These are phyloP conservation scores for Naganishia antarctica DNA, from an alignment of 768 basidiomycete species.

Conservation along the genomic window DNA sequence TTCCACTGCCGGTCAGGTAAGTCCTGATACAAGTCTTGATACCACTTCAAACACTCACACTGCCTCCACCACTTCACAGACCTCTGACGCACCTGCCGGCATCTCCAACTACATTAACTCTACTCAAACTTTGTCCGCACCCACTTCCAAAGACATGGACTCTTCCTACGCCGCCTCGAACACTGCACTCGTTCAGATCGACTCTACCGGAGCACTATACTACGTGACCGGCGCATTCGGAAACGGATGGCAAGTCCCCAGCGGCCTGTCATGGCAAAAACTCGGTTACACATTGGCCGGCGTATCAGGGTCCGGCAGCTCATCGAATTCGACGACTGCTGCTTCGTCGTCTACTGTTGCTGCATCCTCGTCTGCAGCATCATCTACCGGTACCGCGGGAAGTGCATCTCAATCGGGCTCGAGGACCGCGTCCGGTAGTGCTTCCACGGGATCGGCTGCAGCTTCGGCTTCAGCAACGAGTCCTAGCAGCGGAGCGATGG, in stretches of 20 bases:
- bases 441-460: constrained; percentile 1
- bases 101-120: constrained; percentile 45
- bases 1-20: constrained; percentile 19
- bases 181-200: constrained; percentile 44
- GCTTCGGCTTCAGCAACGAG: background rate
- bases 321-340: constrained; percentile 23
- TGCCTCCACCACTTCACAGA: constrained; percentile 5
- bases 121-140: constrained; percentile 48
- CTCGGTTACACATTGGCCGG: constrained; percentile 43
- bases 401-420: background rate
- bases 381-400: constrained; percentile 19
- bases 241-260: constrained; percentile 39
- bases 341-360: constrained; percentile 13
- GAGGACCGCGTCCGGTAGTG: background rate
- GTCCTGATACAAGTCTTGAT: background rate
- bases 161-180: constrained; percentile 47
- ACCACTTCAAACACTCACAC: background rate
- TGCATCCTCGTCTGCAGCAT: background rate
- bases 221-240: constrained; percentile 40
- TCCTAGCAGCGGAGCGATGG: background rate
- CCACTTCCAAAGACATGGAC: constrained; percentile 38
- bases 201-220: constrained; percentile 43
- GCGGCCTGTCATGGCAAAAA: constrained; percentile 44
- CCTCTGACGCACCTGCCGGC: constrained; percentile 39
- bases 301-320: constrained; percentile 24